Evolutionary conservation across 139 green algal genomes (phyloP).

Genomic region (Micractinium sp.): DNA sequence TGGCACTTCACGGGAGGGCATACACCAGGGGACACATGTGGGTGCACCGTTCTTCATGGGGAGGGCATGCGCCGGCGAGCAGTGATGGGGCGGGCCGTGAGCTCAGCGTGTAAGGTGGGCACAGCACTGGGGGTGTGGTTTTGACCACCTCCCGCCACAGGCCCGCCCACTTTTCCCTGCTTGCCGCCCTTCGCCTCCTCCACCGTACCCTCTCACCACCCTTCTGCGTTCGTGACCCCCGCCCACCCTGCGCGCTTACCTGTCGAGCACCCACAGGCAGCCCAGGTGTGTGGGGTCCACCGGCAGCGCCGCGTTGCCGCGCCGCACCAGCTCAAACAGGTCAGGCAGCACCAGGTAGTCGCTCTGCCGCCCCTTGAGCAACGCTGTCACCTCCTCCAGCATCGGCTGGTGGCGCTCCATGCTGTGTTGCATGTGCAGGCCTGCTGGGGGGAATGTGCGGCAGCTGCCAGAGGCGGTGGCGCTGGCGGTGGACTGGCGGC

Average conservation of each 20-base stretch:
- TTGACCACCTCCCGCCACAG: too few species aligned
- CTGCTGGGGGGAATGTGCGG: too few species aligned
- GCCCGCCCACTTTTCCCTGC: not conserved
- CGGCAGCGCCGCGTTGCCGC: constrained; percentile 10
- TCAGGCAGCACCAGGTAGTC: constrained; percentile 4
- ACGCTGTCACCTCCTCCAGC: not conserved
- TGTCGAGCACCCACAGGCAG: constrained; percentile 59
- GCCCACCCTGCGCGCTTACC: constrained; percentile 15
- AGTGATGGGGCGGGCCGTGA: too few species aligned
- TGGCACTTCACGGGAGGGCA: not conserved
- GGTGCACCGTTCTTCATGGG: too few species aligned
- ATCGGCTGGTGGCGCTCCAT: not conserved
- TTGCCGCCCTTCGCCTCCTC: not conserved
- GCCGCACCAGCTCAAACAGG: constrained; percentile 8
- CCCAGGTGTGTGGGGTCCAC: constrained; percentile 41
- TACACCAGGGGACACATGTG: too few species aligned
- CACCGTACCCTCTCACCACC: not conserved
- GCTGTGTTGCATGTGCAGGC: not conserved
- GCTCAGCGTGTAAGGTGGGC: not conserved
- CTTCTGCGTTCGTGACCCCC: not conserved
- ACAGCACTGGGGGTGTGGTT: not conserved
- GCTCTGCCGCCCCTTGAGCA: not conserved
- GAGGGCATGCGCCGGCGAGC: too few species aligned
- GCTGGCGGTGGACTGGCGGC: too few species aligned
- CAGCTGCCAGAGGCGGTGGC: too few species aligned